Evolutionary conservation across 2,329 filamentous ascomycete genomes (phyloP).

Genomic region (Pyrenochaeta sp.): DNA sequence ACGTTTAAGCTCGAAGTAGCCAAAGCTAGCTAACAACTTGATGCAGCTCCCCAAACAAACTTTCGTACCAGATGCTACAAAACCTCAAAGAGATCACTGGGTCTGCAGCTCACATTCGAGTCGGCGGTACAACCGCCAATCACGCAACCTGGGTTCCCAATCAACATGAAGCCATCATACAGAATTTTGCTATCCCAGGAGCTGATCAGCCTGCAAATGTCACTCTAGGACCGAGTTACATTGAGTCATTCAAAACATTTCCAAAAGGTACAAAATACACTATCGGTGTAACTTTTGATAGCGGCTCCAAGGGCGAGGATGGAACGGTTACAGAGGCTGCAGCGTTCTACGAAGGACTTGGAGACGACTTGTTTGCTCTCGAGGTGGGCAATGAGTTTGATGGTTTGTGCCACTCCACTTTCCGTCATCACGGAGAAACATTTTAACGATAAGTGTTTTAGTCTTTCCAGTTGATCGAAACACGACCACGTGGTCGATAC

Average conservation of each 20-base stretch:
- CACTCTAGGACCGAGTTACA: constrained; percentile 20
- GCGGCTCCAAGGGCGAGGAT: constrained; percentile 18
- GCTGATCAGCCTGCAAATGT: constrained; percentile 28
- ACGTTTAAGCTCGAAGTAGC: neutral
- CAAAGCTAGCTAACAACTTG: neutral
- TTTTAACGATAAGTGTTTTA: neutral
- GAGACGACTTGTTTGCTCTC: constrained; percentile 18
- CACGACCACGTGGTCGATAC: constrained; percentile 18
- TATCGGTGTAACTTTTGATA: constrained; percentile 26
- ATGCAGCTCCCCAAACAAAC: constrained; percentile 19
- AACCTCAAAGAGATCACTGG: constrained; percentile 25
- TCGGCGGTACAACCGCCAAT: constrained; percentile 12
- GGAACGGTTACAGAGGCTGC: constrained; percentile 14
- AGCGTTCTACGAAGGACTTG: constrained; percentile 20
- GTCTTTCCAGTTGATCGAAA: constrained; percentile 25
- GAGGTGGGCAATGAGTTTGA: constrained; percentile 35
- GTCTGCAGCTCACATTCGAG: constrained; percentile 7
- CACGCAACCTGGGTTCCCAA: constrained; percentile 15
- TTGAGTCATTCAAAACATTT: constrained; percentile 30
- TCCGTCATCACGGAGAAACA: neutral
- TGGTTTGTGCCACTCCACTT: constrained; percentile 7
- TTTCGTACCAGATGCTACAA: constrained; percentile 25
- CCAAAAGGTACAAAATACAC: constrained; percentile 30
- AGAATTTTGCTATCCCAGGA: constrained; percentile 23
- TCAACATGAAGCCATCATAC: constrained; percentile 24